Conservation (phyloP, 2,329 filamentous ascomycete species). For the Chaetomium globosum region DNA sequence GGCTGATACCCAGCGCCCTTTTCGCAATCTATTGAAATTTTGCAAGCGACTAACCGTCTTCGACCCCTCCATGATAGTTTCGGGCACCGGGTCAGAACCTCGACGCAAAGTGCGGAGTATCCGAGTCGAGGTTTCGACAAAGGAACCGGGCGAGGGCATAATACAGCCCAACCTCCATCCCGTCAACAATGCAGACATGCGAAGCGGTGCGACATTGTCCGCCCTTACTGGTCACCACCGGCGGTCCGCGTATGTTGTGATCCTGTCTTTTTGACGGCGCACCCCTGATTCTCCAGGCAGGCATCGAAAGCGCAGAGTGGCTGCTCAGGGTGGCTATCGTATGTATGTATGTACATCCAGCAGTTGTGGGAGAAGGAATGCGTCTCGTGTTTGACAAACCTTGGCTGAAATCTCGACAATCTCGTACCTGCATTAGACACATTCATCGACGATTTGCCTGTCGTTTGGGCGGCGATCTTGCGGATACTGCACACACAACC, state of each 20-base stretch:
- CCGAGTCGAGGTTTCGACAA: background rate
- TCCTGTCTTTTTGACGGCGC: background rate
- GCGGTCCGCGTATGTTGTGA: conserved; percentile 16
- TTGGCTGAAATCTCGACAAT: background rate
- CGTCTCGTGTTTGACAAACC: conserved; percentile 19
- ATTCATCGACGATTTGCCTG: background rate
- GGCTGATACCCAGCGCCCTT: background rate
- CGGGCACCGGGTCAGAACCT: background rate
- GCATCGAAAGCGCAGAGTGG: background rate
- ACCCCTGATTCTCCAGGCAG: conserved; percentile 1
- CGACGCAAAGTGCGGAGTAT: background rate
- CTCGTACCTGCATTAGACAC: conserved; percentile 18
- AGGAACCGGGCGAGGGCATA: conserved; percentile 1
- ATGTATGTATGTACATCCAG: background rate
- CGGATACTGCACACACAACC: background rate
- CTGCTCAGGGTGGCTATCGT: background rate
- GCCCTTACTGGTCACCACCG: conserved; percentile 10
- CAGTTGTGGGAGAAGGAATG: background rate
- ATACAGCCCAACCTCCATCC: background rate
- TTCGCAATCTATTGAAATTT: conserved; percentile 10
- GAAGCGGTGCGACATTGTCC: conserved; percentile 11
- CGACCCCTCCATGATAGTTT: background rate
- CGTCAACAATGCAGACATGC: conserved; percentile 12
- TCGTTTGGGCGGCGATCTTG: background rate
- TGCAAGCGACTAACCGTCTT: conserved; percentile 11